Evolutionary conservation across 106 monocot species (phyloP).

Genomic region (Vanilla planifolia): DNA sequence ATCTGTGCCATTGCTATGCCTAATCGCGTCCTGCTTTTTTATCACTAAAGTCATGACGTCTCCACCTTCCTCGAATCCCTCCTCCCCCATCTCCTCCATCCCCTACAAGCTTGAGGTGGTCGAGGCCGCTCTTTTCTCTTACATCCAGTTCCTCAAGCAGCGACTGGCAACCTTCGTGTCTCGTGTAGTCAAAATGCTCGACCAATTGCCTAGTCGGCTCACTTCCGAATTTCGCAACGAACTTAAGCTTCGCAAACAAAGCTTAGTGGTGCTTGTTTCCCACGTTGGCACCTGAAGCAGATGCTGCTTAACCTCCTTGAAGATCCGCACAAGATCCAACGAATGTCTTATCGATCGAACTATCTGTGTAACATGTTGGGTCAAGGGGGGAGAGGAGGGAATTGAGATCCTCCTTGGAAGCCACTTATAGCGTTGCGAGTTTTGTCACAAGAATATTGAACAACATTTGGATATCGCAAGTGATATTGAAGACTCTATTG

Average conservation of each 20-base stretch:
- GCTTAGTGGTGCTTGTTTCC: slow-evolving; percentile 87
- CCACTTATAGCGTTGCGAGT: slow-evolving; percentile 95
- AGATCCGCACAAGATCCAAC: slow-evolving; percentile 87
- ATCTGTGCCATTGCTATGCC: slow-evolving; percentile 89
- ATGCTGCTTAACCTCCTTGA: slow-evolving; percentile 96
- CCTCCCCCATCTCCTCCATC: slow-evolving; percentile 73
- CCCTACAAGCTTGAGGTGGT: slow-evolving; percentile 98
- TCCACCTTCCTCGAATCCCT: slow-evolving; percentile 74
- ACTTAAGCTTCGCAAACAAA: slow-evolving; percentile 91
- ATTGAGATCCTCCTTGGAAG: slow-evolving; percentile 97
- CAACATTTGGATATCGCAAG: slow-evolving; percentile 91
- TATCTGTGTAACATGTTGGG: slow-evolving; percentile 48
- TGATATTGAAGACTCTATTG: slow-evolving; percentile 99
- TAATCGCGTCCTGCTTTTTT: slow-evolving; percentile 78
- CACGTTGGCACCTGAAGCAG: slow-evolving; percentile 92
- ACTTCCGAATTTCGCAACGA: slow-evolving; percentile 87
- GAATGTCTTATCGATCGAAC: slow-evolving; percentile 86
- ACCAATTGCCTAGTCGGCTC: slow-evolving; percentile 83
- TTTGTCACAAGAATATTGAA: slow-evolving; percentile 93
- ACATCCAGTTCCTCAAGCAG: slow-evolving; percentile 79
- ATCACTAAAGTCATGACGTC: slow-evolving; percentile 70
- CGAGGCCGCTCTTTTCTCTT: slow-evolving; percentile 90
- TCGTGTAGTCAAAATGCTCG: slow-evolving; percentile 76
- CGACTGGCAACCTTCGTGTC: slow-evolving; percentile 35
- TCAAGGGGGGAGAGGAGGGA: slow-evolving; percentile 98